Base-by-base conservation (phyloP, 805 yeast species). In the Metschnikowia gruessii region DNA sequence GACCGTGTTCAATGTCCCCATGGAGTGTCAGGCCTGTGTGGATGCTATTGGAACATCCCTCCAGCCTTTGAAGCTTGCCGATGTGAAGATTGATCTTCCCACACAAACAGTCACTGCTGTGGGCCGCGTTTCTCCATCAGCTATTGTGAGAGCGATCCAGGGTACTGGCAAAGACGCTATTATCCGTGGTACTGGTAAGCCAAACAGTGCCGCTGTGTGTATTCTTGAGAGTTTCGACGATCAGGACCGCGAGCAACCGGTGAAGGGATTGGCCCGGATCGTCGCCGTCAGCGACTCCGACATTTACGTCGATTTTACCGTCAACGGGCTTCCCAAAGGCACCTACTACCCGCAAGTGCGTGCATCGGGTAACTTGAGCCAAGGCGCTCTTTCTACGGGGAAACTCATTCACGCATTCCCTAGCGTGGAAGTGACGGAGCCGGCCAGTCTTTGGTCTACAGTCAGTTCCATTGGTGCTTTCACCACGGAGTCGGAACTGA, bases 141-240 rank as follows among this genome's bases (percentile, higher is more conserved):
- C 64, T 12, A 78, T 91, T 32, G 82, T 90, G 32, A 68, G 69
- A 42, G 79, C 86, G 0, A 79, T 92, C 46, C 91, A 85, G 62
- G 60, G 60, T 1, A 81, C 83, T 2, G 97, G 97, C 1, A 79
- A 82, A 53, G 97, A 92, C 60, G 96, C 96, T 3, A 87, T 92
- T 53, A 85, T 92, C 19, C 75, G 98, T 49, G 98, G 98, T 6
- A 81, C 96, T 0, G 97, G 97, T 3, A 76, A 72, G 47, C 84
- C 95, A 15, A 84, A 91, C 62, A 77, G 87, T 16, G 96, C 97
- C 0, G 97, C 96, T 0, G 98, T 91, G 28, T 82, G 94, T 54
- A 91, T 91, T 40, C 66, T 91, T 46, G 98, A 92, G 62, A 76
- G 85, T 16, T 85, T 84, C 56, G 79, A 72, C 41, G 67, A 69